Base-by-base conservation (phyloP, 768 basidiomycete species). In the Sistotremastrum niveocremeum region DNA sequence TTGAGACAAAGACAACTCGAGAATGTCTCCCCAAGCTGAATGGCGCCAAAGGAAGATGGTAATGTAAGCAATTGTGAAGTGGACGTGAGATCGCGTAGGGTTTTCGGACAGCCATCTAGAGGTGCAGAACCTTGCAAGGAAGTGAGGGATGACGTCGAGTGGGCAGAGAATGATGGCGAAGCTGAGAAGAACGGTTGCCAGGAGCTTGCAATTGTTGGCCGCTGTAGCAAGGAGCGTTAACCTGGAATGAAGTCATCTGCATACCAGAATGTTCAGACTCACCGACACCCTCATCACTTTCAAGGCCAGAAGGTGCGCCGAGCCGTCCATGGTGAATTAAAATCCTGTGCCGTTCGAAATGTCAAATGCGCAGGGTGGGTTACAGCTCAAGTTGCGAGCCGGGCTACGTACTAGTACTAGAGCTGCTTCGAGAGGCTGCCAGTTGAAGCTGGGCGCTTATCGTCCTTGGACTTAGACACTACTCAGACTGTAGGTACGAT, bases 231-330 rank as follows among this genome's bases (percentile, higher is more conserved):
- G 5, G 12, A 6, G 7, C 10, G 41, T 38, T 31, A 32, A 46
- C 42, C 44, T 39, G 46, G 20, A 39, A 48, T 47, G 45, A 45
- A 39, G 46, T 48, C 36, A 31, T 37, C 38, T 39, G 45, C 38
- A 4, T 11, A 8, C 11, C 35, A 45, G 32, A 37, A 4, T 47
- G 39, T 42, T 6, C 29, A 42, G 37, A 78, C 84, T 62, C 65
- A 89, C 86, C 60, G 85, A 88, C 48, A 86, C 74, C 45, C 86
- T 75, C 82, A 89, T 89, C 47, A 88, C 86, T 62, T 89, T 89
- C 53, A 89, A 67, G 3, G 86, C 81, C 37, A 89, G 59, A 35
- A 80, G 65, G 60, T 87, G 84, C 1, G 70, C 66, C 46, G 75
- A 71, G 36, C 71, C 72, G 50, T 85, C 82, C 51, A 61, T 58